phyloP scores from a whole-genome alignment of 192 early-diverging fungal genomes.

The Mortierella hygrophila region DNA sequence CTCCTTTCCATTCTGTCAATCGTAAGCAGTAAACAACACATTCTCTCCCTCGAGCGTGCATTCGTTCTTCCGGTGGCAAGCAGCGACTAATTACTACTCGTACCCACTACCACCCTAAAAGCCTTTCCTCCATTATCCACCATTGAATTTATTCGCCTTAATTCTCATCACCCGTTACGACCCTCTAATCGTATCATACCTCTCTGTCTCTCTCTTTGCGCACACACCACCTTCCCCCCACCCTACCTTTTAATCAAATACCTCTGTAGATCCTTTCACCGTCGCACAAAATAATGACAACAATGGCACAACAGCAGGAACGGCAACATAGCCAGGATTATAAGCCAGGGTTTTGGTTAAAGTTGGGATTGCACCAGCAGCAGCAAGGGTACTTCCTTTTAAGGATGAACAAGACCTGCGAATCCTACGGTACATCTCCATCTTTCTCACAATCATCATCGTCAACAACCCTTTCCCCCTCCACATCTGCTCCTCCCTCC shows the following conservation, averaged over 20 bases:
- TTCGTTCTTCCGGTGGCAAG: neutral
- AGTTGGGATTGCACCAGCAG: neutral
- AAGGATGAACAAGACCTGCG: neutral
- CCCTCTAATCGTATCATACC: neutral
- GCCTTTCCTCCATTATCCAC: neutral
- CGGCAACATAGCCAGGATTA: neutral
- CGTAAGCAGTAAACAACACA: neutral
- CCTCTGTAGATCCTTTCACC: neutral
- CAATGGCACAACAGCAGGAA: neutral
- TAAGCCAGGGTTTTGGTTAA: neutral
- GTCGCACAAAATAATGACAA: neutral
- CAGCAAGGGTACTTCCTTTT: neutral
- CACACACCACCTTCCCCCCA: neutral
- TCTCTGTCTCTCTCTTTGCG: neutral
- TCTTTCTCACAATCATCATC: neutral
- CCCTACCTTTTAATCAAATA: neutral
- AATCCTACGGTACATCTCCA: neutral
- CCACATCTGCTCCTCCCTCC: neutral
- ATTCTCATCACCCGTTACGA: neutral
- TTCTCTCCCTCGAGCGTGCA: neutral
- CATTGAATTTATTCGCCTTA: neutral
- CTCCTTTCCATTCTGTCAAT: neutral
- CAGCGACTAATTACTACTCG: neutral
- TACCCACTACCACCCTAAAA: neutral
- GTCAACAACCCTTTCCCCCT: neutral